These are phyloP conservation scores for Karstenula rhodostoma DNA, from an alignment of 2,329 filamentous ascomycete genomes.

Conservation along the genomic window DNA sequence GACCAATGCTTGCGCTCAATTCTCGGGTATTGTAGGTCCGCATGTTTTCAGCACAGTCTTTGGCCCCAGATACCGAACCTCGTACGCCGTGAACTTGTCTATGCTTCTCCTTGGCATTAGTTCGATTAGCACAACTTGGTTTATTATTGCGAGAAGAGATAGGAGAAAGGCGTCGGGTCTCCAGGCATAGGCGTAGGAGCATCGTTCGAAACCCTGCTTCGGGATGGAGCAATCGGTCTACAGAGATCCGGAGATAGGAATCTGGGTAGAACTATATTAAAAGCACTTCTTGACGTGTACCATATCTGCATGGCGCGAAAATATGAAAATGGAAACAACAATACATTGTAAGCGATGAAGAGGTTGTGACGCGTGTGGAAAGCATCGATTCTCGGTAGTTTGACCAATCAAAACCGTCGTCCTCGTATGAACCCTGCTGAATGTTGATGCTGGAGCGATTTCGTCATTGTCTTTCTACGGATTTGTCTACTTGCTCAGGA, in stretches of 20 bases:
- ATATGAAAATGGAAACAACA: too few relatives aligned
- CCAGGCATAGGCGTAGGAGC: background rate
- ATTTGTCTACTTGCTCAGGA: background rate
- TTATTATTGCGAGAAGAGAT: conserved; percentile 23
- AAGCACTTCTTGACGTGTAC: too few relatives aligned
- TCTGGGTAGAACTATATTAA: too few relatives aligned
- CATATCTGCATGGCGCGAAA: too few relatives aligned
- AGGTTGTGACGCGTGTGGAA: too few relatives aligned
- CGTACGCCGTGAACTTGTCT: conserved; percentile 30
- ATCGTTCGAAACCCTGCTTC: too few relatives aligned
- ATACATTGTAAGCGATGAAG: too few relatives aligned
- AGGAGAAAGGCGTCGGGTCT: conserved; percentile 1
- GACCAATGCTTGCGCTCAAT: conserved; percentile 32
- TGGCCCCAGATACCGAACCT: conserved; percentile 27
- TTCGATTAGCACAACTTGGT: conserved; percentile 27
- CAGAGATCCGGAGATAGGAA: too few relatives aligned
- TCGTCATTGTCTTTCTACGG: background rate
- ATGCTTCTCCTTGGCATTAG: conserved; percentile 27
- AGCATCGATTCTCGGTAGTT: too few relatives aligned
- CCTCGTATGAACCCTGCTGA: background rate
- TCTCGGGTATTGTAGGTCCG: conserved; percentile 30
- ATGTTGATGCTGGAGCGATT: background rate
- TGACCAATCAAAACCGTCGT: too few relatives aligned
- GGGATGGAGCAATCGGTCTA: too few relatives aligned
- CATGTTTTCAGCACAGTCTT: conserved; percentile 31